phyloP scores from a whole-genome alignment of 1,139 yeast genomes.

The Hemisphaericaspora subhashii region DNA sequence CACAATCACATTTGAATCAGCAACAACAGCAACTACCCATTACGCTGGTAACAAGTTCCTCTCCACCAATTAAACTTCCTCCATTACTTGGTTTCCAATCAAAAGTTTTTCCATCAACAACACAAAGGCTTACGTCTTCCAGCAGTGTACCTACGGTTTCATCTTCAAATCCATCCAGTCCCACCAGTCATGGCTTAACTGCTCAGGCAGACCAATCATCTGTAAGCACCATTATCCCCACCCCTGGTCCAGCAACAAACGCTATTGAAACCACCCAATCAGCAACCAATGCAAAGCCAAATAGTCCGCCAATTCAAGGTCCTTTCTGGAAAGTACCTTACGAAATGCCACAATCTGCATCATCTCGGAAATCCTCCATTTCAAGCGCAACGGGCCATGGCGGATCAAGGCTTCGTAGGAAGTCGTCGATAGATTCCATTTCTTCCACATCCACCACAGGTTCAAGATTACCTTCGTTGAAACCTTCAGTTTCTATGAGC shows the following conservation, averaged over 20 bases:
- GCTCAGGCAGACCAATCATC: conserved; percentile 11
- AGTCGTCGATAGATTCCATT: conserved; percentile 17
- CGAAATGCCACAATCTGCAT: conserved; percentile 40
- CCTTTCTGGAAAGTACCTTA: conserved; percentile 55
- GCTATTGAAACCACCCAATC: background rate
- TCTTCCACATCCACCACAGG: conserved; percentile 32
- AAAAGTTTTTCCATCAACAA: conserved; percentile 13
- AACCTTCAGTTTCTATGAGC: conserved; percentile 25
- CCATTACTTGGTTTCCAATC: conserved; percentile 16
- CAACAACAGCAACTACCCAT: conserved; percentile 6
- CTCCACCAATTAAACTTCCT: conserved; percentile 17
- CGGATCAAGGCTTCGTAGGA: conserved; percentile 6
- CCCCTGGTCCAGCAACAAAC: background rate
- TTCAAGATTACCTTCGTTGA: conserved; percentile 31
- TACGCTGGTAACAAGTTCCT: conserved; percentile 11
- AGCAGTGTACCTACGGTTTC: conserved; percentile 6
- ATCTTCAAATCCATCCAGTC: conserved; percentile 23
- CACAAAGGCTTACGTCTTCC: conserved; percentile 13
- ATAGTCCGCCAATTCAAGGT: conserved; percentile 42
- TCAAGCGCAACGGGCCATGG: conserved; percentile 6
- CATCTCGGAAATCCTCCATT: conserved; percentile 35
- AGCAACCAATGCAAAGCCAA: conserved; percentile 12
- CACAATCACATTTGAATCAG: conserved; percentile 12
- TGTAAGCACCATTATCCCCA: background rate
- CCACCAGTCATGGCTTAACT: conserved; percentile 16